Percentiles rank a stretch among this genome's conserved stretches.
Conservation (phyloP, 139 green algal species). For the Diplosphaera chodatii region DNA sequence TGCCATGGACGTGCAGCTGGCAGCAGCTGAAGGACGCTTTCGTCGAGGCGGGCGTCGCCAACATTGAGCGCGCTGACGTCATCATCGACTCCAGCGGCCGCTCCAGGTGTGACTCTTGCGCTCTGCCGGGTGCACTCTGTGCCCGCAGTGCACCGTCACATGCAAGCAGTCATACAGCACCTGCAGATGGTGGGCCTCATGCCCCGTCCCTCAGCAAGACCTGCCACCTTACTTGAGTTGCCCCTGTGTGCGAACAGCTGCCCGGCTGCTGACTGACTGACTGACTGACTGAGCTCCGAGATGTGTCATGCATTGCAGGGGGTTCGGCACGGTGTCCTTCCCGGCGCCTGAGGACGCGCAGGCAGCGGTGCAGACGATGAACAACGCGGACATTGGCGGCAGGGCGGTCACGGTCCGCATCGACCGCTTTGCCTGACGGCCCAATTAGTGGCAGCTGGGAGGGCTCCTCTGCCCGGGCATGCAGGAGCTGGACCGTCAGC, state of each 20-base stretch:
- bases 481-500: too few relatives aligned
- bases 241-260: too few relatives aligned
- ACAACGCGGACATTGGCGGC: conserved; percentile 76
- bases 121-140: too few relatives aligned
- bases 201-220: too few relatives aligned
- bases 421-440: conserved; percentile 67
- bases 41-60: conserved; percentile 32
- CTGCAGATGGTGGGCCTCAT: too few relatives aligned
- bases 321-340: conserved; percentile 83
- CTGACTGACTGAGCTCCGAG: too few relatives aligned
- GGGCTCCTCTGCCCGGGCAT: too few relatives aligned
- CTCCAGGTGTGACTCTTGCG: conserved; percentile 38
- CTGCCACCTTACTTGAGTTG: not conserved
- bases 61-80: conserved; percentile 75
- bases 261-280: too few relatives aligned
- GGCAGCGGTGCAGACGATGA: conserved; percentile 60
- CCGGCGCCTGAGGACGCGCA: conserved; percentile 53
- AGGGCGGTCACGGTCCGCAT: conserved; percentile 75
- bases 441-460: too few relatives aligned
- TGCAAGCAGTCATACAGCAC: too few relatives aligned
- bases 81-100: conserved; percentile 69
- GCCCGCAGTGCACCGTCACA: too few relatives aligned
- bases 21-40: conserved; percentile 84
- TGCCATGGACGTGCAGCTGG: conserved; percentile 83
- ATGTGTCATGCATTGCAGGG: conserved; percentile 45